Percentiles rank a stretch among this genome's conserved stretches.
Conservation (phyloP, 306 rosid genomes). For the Argentina anserina region DNA sequence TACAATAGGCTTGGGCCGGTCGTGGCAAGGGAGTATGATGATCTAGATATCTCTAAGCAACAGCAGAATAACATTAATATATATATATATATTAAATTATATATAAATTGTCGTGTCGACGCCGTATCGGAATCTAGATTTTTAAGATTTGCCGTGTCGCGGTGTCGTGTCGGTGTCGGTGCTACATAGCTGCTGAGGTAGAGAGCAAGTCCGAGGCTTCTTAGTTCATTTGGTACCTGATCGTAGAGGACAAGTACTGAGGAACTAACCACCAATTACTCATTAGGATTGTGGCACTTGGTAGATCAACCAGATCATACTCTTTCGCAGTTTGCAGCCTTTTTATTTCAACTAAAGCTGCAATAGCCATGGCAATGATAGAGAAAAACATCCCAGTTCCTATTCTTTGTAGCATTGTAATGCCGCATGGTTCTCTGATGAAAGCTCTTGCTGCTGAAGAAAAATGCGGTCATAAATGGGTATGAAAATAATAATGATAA, state of each 20-base stretch:
- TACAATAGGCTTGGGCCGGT: no score
- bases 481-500: constrained; percentile 32
- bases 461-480: constrained; percentile 58
- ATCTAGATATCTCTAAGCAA: no score
- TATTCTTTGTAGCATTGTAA: constrained; percentile 67
- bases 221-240: constrained; percentile 59
- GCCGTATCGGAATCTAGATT: no score
- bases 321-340: constrained; percentile 57
- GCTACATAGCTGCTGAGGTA: no score
- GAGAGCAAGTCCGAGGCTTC: constrained; percentile 68
- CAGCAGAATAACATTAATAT: no score
- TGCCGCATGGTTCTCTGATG: constrained; percentile 55
- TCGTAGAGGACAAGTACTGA: constrained; percentile 61
- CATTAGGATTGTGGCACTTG: constrained; percentile 55
- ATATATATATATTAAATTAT: no score
- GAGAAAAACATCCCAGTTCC: constrained; percentile 62
- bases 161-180: no score
- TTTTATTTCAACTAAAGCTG: constrained; percentile 56
- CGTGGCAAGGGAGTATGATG: no score
- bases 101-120: no score
- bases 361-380: constrained; percentile 30
- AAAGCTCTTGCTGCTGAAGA: constrained; percentile 44
- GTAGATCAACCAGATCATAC: constrained; percentile 46
- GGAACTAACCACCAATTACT: constrained; percentile 77
- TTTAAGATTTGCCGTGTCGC: no score